Conservation (phyloP, 257 asterid species). For the Buddleja alternifolia region DNA sequence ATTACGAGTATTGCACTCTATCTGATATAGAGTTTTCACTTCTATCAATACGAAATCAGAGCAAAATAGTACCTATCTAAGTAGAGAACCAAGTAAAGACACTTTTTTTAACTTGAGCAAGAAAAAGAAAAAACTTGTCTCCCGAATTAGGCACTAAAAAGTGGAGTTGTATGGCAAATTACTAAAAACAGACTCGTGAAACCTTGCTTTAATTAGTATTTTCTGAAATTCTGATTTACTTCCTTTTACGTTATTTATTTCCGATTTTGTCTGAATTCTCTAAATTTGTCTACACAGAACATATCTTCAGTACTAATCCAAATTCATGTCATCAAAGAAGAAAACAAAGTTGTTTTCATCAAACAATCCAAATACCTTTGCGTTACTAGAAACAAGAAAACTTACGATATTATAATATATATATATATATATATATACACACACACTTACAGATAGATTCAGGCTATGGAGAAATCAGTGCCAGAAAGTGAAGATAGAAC, state of each 20-base stretch:
- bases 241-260: neutral
- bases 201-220: neutral
- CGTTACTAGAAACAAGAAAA: neutral
- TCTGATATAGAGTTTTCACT: too few species aligned
- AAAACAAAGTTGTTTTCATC: neutral
- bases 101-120: neutral
- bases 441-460: neutral
- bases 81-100: neutral
- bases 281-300: neutral
- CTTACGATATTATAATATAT: neutral
- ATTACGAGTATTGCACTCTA: too few species aligned
- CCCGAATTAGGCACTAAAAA: neutral
- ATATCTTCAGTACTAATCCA: neutral
- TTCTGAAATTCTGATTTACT: slow-evolving; percentile 15
- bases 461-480: neutral
- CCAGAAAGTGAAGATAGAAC: neutral
- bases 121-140: neutral
- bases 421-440: too few species aligned
- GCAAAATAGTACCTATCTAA: neutral
- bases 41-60: neutral
- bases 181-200: too few species aligned
- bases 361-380: neutral
- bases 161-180: neutral
- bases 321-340: neutral
- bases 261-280: neutral